These are phyloP conservation scores for Aegilops longissima DNA, from an alignment of 176 grass and related monocot species.

Conservation along the genomic window DNA sequence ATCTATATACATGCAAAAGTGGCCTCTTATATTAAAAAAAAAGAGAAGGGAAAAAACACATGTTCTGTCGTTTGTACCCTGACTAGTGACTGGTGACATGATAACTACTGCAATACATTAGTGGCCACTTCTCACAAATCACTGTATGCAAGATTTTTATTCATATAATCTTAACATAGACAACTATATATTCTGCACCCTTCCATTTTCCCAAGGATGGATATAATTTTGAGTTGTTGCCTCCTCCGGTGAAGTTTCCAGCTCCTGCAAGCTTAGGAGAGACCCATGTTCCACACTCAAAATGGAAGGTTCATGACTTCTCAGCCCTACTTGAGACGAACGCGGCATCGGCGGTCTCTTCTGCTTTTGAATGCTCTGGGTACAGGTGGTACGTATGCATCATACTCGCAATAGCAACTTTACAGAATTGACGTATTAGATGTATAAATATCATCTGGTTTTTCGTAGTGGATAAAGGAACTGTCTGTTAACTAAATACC, in stretches of 20 bases:
- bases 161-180: not conserved
- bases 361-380: not conserved
- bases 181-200: not conserved
- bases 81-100: no score
- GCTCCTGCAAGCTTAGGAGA: not conserved
- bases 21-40: no score
- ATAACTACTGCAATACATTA: not conserved
- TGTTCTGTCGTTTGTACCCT: no score
- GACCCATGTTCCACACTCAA: conserved; percentile 3
- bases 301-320: conserved; percentile 40
- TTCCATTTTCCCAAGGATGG: not conserved
- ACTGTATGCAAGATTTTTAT: not conserved
- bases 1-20: no score
- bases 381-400: conserved; percentile 18
- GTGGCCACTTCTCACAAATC: no score
- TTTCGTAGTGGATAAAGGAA: not conserved
- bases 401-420: not conserved
- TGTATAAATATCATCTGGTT: not conserved
- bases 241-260: not conserved
- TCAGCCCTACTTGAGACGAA: conserved; percentile 24
- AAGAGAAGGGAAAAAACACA: no score
- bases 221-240: no score
- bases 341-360: not conserved
- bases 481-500: not conserved
- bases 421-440: not conserved